These are phyloP conservation scores for Leishmania lainsoni DNA, from an alignment of 208 protist genomes.

Conservation along the genomic window DNA sequence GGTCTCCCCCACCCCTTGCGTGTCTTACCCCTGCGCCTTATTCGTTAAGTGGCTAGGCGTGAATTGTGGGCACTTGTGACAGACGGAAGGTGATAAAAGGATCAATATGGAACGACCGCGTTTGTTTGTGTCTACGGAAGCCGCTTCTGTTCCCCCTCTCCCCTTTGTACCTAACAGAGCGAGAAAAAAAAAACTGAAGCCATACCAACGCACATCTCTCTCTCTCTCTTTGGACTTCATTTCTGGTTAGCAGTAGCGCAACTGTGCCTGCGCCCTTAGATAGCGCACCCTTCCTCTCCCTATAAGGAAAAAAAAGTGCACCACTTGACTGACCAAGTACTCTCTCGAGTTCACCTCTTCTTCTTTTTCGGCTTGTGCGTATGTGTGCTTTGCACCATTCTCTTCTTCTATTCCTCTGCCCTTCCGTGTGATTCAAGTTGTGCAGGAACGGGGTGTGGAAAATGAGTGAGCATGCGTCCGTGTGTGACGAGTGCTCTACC, in stretches of 20 bases:
- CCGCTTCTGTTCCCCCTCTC: neutral
- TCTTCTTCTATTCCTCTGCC: neutral
- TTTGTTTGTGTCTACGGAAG: neutral
- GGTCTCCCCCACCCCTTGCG: neutral
- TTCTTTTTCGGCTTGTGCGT: no score
- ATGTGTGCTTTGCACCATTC: neutral
- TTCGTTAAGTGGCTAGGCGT: neutral
- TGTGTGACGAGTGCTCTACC: neutral
- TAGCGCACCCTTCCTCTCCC: no score
- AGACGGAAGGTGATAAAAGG: neutral
- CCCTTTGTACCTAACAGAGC: neutral
- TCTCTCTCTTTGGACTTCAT: neutral
- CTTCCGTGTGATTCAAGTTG: neutral
- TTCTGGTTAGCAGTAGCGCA: no score
- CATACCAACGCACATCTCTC: neutral
- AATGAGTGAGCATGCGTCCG: neutral
- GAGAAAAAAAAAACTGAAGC: neutral
- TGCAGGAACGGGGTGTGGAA: neutral
- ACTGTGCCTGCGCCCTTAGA: no score
- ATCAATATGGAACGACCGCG: neutral
- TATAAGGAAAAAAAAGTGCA: no score
- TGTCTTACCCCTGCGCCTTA: neutral
- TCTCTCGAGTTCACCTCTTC: neutral
- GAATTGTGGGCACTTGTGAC: neutral
- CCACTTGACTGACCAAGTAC: no score